These are phyloP conservation scores for Tagetes erecta DNA, from an alignment of 129 eudicot species.

Conservation along the genomic window DNA sequence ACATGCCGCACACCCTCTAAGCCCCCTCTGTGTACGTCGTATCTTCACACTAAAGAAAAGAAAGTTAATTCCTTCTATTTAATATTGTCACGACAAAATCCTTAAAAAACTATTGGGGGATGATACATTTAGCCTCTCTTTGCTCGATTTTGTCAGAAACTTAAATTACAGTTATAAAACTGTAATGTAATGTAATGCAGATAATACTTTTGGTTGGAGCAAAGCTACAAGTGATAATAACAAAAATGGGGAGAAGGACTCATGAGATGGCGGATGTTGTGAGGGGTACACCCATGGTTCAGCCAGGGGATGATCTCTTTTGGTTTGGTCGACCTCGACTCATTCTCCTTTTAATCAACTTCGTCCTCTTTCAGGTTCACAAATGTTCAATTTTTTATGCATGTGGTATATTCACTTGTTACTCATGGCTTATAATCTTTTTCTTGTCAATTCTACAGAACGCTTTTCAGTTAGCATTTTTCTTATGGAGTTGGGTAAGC, in stretches of 20 bases:
- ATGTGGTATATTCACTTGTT: background rate
- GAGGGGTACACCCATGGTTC: constrained; percentile 53
- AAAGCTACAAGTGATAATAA: constrained; percentile 65
- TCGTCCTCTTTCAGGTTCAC: constrained; percentile 61
- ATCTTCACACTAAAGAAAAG: too few species aligned
- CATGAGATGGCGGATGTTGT: constrained; percentile 54
- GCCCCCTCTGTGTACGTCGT: too few species aligned
- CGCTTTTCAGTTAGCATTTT: constrained; percentile 68
- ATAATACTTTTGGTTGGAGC: constrained; percentile 61
- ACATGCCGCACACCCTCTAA: too few species aligned
- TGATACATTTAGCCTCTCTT: too few species aligned
- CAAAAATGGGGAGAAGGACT: constrained; percentile 60
- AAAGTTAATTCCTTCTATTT: too few species aligned
- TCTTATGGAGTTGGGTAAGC: constrained; percentile 74
- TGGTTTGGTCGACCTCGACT: constrained; percentile 72
- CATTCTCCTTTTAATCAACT: constrained; percentile 58
- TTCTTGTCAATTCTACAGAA: constrained; percentile 41
- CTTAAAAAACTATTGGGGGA: too few species aligned
- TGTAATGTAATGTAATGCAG: constrained; percentile 26
- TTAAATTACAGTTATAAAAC: too few species aligned
- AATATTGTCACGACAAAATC: too few species aligned
- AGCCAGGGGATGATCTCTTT: constrained; percentile 63
- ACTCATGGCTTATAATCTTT: background rate
- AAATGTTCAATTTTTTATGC: background rate
- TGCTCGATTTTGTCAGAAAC: too few species aligned